These are phyloP conservation scores for Ophiobolus disseminans DNA, from an alignment of 2,329 filamentous ascomycete species.

Conservation along the genomic window DNA sequence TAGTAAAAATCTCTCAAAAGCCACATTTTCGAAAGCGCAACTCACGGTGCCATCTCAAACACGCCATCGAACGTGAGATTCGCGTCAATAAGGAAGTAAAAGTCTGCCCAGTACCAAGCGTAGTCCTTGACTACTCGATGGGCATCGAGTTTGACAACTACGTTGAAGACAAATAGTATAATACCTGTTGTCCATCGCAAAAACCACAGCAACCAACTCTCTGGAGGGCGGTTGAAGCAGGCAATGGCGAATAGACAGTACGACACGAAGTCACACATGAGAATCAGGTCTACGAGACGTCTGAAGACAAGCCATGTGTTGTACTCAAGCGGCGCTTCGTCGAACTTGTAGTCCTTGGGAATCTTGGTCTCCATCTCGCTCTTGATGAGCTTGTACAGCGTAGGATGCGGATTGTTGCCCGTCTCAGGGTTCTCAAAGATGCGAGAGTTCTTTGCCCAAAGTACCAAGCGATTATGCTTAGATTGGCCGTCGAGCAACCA, in stretches of 20 bases:
- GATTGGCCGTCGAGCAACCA: constrained; percentile 89
- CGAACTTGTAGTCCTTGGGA: constrained; percentile 89
- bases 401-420: constrained; percentile 83
- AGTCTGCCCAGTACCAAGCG: constrained; percentile 99
- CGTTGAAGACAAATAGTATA: constrained; percentile 85
- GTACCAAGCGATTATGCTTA: constrained; percentile 81
- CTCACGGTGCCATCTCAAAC: constrained; percentile 89
- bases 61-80: constrained; percentile 98
- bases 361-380: constrained; percentile 94
- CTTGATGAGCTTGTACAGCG: constrained; percentile 84
- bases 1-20: constrained; percentile 6
- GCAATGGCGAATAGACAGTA: constrained; percentile 96
- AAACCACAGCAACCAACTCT: constrained; percentile 71
- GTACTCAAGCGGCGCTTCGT: constrained; percentile 93
- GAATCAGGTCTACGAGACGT: constrained; percentile 90
- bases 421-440: constrained; percentile 84
- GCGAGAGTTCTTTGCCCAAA: constrained; percentile 84
- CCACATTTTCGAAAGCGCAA: not conserved
- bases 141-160: constrained; percentile 98
- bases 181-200: constrained; percentile 82
- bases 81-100: constrained; percentile 98
- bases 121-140: constrained; percentile 98
- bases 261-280: constrained; percentile 98
- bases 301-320: constrained; percentile 99
- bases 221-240: constrained; percentile 79